Evolutionary conservation across 2,329 filamentous ascomycete species (phyloP).

Genomic region (Mycosphaerella arachidis): DNA sequence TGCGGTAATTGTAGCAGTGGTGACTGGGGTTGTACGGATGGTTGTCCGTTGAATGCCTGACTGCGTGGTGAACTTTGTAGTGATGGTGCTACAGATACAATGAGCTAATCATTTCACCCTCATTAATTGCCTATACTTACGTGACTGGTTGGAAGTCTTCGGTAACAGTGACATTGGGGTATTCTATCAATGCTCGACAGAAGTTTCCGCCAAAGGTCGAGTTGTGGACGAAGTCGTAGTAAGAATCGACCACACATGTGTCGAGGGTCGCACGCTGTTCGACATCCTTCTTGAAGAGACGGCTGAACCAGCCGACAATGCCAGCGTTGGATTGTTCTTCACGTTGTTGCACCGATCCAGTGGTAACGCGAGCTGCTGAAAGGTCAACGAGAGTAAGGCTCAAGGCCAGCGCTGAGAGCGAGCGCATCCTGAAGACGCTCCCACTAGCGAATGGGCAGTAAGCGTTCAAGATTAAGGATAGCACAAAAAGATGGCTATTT

Average conservation of each 20-base stretch:
- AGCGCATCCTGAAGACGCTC: constrained; percentile 24
- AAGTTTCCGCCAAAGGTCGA: constrained; percentile 22
- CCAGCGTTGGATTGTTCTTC: constrained; percentile 17
- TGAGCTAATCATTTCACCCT: constrained; percentile 2
- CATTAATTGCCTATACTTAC: constrained; percentile 18
- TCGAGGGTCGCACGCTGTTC: constrained; percentile 9
- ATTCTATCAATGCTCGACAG: constrained; percentile 25
- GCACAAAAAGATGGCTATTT: constrained; percentile 7
- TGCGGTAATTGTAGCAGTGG: constrained; percentile 25
- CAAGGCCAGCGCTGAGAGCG: constrained; percentile 25
- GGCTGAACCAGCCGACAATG: constrained; percentile 22
- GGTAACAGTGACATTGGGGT: constrained; percentile 24
- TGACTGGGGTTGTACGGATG: constrained; percentile 17
- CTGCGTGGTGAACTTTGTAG: constrained; percentile 20
- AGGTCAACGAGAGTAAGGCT: constrained; percentile 26
- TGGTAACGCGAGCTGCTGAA: constrained; percentile 25
- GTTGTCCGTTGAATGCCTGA: constrained; percentile 18
- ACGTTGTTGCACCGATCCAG: constrained; percentile 5
- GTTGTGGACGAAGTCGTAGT: constrained; percentile 25
- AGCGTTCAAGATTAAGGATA: constrained; percentile 4
- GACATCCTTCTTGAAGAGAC: constrained; percentile 21
- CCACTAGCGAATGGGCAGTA: constrained; percentile 23
- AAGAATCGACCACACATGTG: constrained; percentile 18
- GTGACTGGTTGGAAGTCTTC: constrained; percentile 28
- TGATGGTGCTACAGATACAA: constrained; percentile 14